A percentile compares a stretch with the other conserved stretches of the same genome.
Conservation (phyloP, 129 eudicot species). For the Flaveria sonorensis region DNA sequence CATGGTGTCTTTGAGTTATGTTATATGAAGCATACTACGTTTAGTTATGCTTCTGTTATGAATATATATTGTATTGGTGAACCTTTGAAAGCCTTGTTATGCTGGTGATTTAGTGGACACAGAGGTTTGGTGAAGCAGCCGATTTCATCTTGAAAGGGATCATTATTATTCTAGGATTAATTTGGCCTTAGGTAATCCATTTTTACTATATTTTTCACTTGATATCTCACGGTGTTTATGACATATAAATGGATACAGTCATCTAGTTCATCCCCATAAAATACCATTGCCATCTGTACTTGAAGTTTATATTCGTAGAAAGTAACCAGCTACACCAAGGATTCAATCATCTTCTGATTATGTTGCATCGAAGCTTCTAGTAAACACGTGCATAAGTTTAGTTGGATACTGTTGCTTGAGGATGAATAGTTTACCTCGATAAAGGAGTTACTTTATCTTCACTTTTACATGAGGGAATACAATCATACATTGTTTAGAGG, state of each 20-base stretch:
- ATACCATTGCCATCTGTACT: not conserved
- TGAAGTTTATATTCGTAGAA: not conserved
- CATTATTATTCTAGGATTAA: too few species aligned
- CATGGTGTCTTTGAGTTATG: not conserved
- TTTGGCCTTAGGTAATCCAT: not conserved
- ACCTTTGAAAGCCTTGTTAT: not conserved
- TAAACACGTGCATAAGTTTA: not conserved
- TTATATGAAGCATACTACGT: not conserved
- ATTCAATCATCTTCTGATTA: not conserved
- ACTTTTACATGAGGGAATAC: not conserved
- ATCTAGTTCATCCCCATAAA: not conserved
- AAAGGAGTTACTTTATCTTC: not conserved
- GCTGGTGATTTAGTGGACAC: too few species aligned
- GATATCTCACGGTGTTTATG: not conserved
- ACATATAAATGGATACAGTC: too few species aligned
- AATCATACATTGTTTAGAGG: not conserved
- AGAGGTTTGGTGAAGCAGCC: too few species aligned
- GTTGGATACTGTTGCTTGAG: conserved; percentile 23
- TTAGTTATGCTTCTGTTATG: not conserved
- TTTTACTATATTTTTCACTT: not conserved
- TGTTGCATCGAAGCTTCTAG: not conserved
- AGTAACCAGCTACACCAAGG: not conserved
- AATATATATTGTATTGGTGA: not conserved
- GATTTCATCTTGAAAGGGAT: too few species aligned
- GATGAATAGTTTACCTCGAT: not conserved